Base-by-base conservation (phyloP, 2,329 filamentous ascomycete species). In the Botrytis fabae region DNA sequence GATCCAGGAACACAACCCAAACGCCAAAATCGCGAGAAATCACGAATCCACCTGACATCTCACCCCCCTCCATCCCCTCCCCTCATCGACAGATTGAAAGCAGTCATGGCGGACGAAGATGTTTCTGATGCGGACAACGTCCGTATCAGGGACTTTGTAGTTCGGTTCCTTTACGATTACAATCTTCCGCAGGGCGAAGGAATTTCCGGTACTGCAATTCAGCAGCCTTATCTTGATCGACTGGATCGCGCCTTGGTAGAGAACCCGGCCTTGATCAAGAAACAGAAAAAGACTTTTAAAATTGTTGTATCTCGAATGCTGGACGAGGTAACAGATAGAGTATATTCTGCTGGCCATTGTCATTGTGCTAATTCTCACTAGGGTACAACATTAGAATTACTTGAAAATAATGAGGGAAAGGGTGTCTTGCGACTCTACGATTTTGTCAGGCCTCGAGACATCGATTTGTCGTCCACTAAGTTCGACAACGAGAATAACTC, bases 41-140 rank as follows among this genome's bases (percentile, higher is more conserved):
- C 70, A 59, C 70, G 70, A 20, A 42, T 10, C 22, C 70, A 72
- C 40, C 51, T 72, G 70, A 72, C 62, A 48, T 60, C 22, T 32
- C 25, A n/a, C 40, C 40, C 51, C 40, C 57, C 32, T 32, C 46
- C 22, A 22, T 25, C 48, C n/a, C n/a, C 51, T 14, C 38, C 28
- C 35, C 32, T 32, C 28, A 28, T 18, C 42, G 10, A 60, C 16
- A 32, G 8, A 35, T 18, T 66, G 51, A 10, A 12, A 7, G 14
- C 38, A 72, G 59, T 18, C 25, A 72, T 72, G 70, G 51, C 61
- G 14, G 61, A 66, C 28, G 62, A 44, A 22, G 46, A 66, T 16
- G 40, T 72, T 38, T 68, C 70, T 25, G 62, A 68, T 42, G 42
- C 46, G 40, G 70, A 72, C n/a, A 18, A 60, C 25, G 18, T 4